These are phyloP conservation scores for Candida pseudocylindracea DNA, from an alignment of 1,139 yeast species.

Conservation along the genomic window DNA sequence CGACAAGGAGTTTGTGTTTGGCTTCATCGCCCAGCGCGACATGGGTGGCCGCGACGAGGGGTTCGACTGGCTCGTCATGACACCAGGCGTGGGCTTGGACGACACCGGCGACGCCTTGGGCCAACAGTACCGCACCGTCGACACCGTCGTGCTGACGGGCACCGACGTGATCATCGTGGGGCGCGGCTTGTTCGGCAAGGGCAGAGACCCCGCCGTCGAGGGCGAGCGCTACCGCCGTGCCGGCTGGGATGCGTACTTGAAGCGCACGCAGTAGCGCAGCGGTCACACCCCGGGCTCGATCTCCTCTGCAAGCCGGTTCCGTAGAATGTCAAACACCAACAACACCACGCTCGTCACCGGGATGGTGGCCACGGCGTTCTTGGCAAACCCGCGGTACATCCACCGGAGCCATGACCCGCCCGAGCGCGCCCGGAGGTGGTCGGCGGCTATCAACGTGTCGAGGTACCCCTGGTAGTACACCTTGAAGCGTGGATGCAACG, in stretches of 20 bases:
- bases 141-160: constrained; percentile 62
- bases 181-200: constrained; percentile 89
- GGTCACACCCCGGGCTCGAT: too few relatives aligned
- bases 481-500: constrained; percentile 16
- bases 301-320: constrained; percentile 21
- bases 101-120: constrained; percentile 95
- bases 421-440: constrained; percentile 29
- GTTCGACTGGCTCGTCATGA: constrained; percentile 88
- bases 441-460: constrained; percentile 44
- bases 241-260: constrained; percentile 76
- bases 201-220: constrained; percentile 74
- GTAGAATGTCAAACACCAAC: constrained; percentile 63
- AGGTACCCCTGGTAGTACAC: constrained; percentile 47
- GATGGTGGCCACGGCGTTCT: constrained; percentile 52
- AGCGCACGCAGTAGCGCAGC: too few relatives aligned
- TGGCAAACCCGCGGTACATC: constrained; percentile 56
- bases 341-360: constrained; percentile 82
- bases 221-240: constrained; percentile 80
- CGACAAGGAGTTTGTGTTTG: constrained; percentile 80
- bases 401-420: constrained; percentile 36
- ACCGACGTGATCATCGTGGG: constrained; percentile 94
- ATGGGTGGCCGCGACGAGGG: constrained; percentile 73
- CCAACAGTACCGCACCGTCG: constrained; percentile 89
- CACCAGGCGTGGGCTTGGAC: constrained; percentile 96
- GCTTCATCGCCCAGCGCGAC: constrained; percentile 83